Conservation (phyloP, 306 rosid species). For the Glycine soja region DNA sequence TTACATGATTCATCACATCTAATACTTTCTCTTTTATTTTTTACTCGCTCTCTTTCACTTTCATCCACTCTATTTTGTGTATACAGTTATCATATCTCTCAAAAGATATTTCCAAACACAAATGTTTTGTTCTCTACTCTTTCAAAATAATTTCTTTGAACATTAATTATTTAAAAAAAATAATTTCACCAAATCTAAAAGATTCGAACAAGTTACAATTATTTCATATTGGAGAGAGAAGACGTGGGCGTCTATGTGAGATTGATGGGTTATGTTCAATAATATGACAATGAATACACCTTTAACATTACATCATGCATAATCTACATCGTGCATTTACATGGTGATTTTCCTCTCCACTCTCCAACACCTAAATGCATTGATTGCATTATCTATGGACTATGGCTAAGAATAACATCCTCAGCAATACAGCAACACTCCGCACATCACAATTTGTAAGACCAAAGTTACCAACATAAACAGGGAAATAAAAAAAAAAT, state of each 20-base stretch:
- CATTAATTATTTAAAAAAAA: no score
- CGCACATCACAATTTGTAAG: constrained; percentile 46
- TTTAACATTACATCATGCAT: background rate
- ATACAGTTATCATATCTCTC: background rate
- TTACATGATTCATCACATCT: no score
- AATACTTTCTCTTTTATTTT: background rate
- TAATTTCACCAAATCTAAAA: background rate
- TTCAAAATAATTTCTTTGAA: background rate
- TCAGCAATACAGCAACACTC: background rate
- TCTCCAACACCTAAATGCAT: background rate
- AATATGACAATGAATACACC: background rate
- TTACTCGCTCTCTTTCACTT: background rate
- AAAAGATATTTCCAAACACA: background rate
- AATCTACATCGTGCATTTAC: background rate
- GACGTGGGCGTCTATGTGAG: background rate
- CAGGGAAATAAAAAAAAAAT: background rate
- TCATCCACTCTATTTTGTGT: background rate
- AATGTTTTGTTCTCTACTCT: background rate
- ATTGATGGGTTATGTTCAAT: background rate
- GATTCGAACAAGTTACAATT: background rate
- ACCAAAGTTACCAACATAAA: constrained; percentile 17
- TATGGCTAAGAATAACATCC: constrained; percentile 24
- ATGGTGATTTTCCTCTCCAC: background rate
- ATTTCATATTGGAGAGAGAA: background rate
- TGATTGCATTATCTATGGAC: constrained; percentile 27